phyloP scores from a whole-genome alignment of 2,329 filamentous ascomycete species.

The Alternaria dauci region DNA sequence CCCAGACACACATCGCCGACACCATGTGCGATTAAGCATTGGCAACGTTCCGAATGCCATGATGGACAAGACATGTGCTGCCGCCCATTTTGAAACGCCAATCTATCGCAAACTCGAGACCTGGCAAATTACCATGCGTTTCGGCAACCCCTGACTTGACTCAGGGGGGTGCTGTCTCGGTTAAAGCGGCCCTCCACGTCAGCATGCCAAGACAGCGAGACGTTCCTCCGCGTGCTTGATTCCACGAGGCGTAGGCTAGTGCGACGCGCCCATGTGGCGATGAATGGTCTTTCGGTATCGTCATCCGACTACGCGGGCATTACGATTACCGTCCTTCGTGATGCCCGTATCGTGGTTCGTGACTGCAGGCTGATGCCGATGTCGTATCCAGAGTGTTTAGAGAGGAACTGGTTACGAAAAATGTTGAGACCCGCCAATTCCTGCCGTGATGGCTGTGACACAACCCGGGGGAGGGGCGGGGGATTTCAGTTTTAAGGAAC shows the following conservation, averaged over 20 bases:
- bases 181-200: slow-evolving; percentile 22
- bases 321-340: not conserved
- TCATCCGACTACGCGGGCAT: slow-evolving; percentile 6
- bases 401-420: not conserved
- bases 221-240: slow-evolving; percentile 21
- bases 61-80: not conserved
- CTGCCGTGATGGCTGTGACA: not conserved
- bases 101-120: not conserved
- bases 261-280: not conserved
- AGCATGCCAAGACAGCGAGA: slow-evolving; percentile 21
- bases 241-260: slow-evolving; percentile 10
- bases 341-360: not conserved
- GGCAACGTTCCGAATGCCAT: not conserved
- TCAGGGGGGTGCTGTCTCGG: slow-evolving; percentile 14
- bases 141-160: slow-evolving; percentile 16
- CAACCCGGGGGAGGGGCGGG: not conserved
- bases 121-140: slow-evolving; percentile 8
- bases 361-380: not conserved
- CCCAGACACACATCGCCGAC: not conserved
- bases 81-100: not conserved
- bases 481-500: slow-evolving; percentile 3
- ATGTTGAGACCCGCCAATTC: not conserved
- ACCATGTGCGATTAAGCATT: not conserved
- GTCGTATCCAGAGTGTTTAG: not conserved
- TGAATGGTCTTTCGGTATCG: slow-evolving; percentile 1